A percentile compares a stretch with the other conserved stretches of the same genome.
Conservation (phyloP, 2,329 filamentous ascomycete species). For the Sporothrix schenckii region DNA sequence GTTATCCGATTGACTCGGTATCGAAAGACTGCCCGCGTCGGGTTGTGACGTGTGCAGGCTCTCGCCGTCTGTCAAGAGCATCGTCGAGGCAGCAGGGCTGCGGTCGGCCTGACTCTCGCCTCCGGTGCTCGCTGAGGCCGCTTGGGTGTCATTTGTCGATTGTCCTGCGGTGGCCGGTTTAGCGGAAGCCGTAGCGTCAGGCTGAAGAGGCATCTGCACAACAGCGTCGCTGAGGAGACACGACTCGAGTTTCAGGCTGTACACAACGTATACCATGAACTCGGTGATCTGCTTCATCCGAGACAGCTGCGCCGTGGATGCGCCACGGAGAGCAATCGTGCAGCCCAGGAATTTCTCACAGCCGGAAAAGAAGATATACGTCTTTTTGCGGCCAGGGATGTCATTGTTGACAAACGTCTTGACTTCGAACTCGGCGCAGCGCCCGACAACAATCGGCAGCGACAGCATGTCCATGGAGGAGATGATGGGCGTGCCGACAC, state of each 20-base stretch:
- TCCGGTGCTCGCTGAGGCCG: neutral
- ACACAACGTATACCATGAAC: slow-evolving; percentile 99
- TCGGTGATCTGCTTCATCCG: slow-evolving; percentile 93
- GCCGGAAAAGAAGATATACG: slow-evolving; percentile 92
- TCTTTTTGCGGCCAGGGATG: slow-evolving; percentile 77
- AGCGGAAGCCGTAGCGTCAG: slow-evolving; percentile 46
- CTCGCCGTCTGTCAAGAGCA: slow-evolving; percentile 4
- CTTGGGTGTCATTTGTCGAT: slow-evolving; percentile 20
- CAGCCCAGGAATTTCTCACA: slow-evolving; percentile 89
- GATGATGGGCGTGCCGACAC: slow-evolving; percentile 88
- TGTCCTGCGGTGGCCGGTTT: slow-evolving; percentile 42
- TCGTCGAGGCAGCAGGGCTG: slow-evolving; percentile 21
- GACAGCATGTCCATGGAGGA: slow-evolving; percentile 94
- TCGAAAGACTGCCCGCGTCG: neutral
- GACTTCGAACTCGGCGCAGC: slow-evolving; percentile 86
- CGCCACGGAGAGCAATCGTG: slow-evolving; percentile 88
- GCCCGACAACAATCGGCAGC: slow-evolving; percentile 73
- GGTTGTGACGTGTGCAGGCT: slow-evolving; percentile 16
- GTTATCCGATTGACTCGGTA: neutral
- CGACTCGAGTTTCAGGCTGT: slow-evolving; percentile 94
- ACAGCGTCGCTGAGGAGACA: slow-evolving; percentile 92
- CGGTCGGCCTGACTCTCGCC: neutral
- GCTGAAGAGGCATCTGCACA: slow-evolving; percentile 71
- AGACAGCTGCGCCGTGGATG: slow-evolving; percentile 68
- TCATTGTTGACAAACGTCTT: slow-evolving; percentile 88